Conservation (phyloP, 2,329 filamentous ascomycete species). For the Cladosporium sp. region DNA sequence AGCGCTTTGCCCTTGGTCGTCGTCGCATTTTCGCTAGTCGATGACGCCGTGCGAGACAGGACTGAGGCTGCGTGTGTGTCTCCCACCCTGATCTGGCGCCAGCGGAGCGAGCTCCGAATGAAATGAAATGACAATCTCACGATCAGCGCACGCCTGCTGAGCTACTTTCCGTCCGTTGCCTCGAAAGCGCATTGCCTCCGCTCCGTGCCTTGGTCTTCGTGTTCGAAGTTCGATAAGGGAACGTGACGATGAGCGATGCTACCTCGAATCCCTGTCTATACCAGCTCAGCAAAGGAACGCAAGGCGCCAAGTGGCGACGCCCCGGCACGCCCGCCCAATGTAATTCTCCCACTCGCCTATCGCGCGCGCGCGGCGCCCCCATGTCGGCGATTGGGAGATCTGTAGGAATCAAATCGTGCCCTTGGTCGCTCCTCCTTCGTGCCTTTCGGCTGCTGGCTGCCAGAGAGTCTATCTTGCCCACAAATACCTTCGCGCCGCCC, state of each 20-base stretch:
- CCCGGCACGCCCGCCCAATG: neutral
- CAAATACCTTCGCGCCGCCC: neutral
- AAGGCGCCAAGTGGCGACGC: neutral
- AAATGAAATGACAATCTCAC: neutral
- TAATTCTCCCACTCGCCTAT: constrained; percentile 1
- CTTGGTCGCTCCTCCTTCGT: neutral
- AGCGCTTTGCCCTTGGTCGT: constrained; percentile 8
- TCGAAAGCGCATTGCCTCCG: constrained; percentile 1
- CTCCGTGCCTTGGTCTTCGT: neutral
- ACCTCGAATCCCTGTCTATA: constrained; percentile 4
- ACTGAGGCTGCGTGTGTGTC: constrained; percentile 14
- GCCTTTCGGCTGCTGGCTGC: neutral
- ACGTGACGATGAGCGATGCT: neutral
- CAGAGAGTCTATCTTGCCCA: neutral
- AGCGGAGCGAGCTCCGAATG: neutral
- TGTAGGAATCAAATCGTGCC: neutral
- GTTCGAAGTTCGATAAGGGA: neutral
- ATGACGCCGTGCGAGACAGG: constrained; percentile 19
- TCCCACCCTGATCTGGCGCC: neutral
- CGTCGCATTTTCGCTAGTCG: constrained; percentile 20
- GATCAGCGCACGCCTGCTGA: neutral
- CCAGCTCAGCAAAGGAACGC: neutral
- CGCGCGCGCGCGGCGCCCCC: neutral
- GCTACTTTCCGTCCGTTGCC: constrained; percentile 1
- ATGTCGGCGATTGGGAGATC: constrained; percentile 6